A percentile compares a stretch with the other conserved stretches of the same genome.
These are phyloP conservation scores for Gentiana macrophylla DNA, from an alignment of 257 asterid genomes.

Conservation along the genomic window DNA sequence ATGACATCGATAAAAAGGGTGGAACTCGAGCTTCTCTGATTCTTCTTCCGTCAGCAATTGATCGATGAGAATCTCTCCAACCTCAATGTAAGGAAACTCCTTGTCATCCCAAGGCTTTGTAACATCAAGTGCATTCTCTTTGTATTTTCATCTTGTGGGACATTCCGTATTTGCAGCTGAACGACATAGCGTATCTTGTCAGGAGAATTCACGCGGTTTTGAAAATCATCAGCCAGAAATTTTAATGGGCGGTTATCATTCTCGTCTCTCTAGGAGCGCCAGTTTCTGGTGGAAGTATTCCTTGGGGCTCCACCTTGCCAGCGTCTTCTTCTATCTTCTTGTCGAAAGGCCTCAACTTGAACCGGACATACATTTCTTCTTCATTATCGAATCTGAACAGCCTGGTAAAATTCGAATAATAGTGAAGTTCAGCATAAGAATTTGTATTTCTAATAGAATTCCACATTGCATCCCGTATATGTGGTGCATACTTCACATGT, in stretches of 20 bases:
- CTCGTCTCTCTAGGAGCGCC: slow-evolving; percentile 59
- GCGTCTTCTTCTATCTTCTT: slow-evolving; percentile 39
- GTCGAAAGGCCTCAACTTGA: slow-evolving; percentile 59
- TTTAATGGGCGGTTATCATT: slow-evolving; percentile 53
- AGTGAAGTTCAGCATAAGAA: slow-evolving; percentile 44
- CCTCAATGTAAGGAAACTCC: slow-evolving; percentile 43
- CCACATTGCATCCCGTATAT: slow-evolving; percentile 77
- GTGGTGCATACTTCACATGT: slow-evolving; percentile 56
- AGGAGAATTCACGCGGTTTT: slow-evolving; percentile 41
- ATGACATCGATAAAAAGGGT: slow-evolving; percentile 49
- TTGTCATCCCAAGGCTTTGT: slow-evolving; percentile 71
- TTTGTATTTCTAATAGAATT: slow-evolving; percentile 50
- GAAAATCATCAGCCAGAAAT: slow-evolving; percentile 67
- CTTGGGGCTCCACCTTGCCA: slow-evolving; percentile 62
- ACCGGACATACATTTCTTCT: slow-evolving; percentile 62
- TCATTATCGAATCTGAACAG: slow-evolving; percentile 59
- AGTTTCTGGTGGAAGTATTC: slow-evolving; percentile 81
- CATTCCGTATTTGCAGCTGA: slow-evolving; percentile 49
- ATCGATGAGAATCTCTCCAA: slow-evolving; percentile 47
- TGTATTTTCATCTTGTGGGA: slow-evolving; percentile 37
- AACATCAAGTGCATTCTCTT: slow-evolving; percentile 55
- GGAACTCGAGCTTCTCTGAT: slow-evolving; percentile 61
- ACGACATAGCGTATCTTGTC: slow-evolving; percentile 47
- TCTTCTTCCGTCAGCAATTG: slow-evolving; percentile 42
- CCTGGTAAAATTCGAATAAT: slow-evolving; percentile 70